phyloP scores from a whole-genome alignment of 1,139 yeast genomes.

The Kurtzmaniella quercitrusa region DNA sequence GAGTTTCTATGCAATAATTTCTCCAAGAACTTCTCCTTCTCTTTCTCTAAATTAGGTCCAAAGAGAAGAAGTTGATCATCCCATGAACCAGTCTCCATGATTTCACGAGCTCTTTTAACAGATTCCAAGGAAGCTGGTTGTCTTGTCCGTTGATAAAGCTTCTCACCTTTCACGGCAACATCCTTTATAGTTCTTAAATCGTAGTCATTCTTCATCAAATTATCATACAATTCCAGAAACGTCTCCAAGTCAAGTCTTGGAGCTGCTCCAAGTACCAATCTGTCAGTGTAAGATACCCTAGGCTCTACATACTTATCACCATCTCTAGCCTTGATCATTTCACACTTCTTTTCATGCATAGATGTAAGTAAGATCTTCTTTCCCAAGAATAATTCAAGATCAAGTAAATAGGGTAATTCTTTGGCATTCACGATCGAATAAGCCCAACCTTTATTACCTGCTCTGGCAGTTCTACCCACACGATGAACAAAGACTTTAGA shows the following conservation, averaged over 20 bases:
- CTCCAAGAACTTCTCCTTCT: slow-evolving; percentile 68
- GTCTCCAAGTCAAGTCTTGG: slow-evolving; percentile 73
- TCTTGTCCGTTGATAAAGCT: slow-evolving; percentile 79
- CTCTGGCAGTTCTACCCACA: slow-evolving; percentile 99
- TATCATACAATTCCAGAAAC: slow-evolving; percentile 67
- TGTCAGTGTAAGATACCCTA: slow-evolving; percentile 64
- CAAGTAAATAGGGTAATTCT: slow-evolving; percentile 86
- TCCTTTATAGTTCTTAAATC: slow-evolving; percentile 63
- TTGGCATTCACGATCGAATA: slow-evolving; percentile 81
- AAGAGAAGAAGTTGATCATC: slow-evolving; percentile 79
- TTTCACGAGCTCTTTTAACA: slow-evolving; percentile 77
- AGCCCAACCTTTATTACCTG: slow-evolving; percentile 98
- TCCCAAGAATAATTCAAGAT: slow-evolving; percentile 86
- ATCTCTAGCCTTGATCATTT: slow-evolving; percentile 43
- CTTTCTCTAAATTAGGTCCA: slow-evolving; percentile 69
- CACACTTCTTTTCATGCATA: slow-evolving; percentile 62
- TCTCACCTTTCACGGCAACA: slow-evolving; percentile 85
- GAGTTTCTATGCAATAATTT: slow-evolving; percentile 62
- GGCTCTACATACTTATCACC: slow-evolving; percentile 44
- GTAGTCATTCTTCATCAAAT: slow-evolving; percentile 57
- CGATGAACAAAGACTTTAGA: slow-evolving; percentile 94
- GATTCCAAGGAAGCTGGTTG: slow-evolving; percentile 84
- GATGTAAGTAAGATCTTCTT: slow-evolving; percentile 68
- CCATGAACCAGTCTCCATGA: slow-evolving; percentile 73
- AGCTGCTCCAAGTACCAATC: slow-evolving; percentile 78